phyloP scores from a whole-genome alignment of 768 basidiomycete species.

The Clavaria fumosa region DNA sequence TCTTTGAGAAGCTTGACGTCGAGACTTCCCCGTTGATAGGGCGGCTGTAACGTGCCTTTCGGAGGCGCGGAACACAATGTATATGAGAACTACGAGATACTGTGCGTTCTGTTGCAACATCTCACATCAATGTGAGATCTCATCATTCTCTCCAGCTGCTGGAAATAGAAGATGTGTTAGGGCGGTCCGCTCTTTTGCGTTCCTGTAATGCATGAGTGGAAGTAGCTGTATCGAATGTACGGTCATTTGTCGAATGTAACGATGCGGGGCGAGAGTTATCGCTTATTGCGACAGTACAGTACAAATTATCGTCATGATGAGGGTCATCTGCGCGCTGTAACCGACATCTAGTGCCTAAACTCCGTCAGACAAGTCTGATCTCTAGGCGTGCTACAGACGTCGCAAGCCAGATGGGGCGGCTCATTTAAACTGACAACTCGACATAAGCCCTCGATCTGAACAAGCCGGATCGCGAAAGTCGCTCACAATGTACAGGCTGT shows the following conservation, averaged over 20 bases:
- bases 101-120: constrained; percentile 22
- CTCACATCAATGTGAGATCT: not conserved
- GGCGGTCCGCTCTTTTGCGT: too few species aligned
- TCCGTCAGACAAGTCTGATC: too few species aligned
- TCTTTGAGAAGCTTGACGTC: not conserved
- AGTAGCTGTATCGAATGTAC: too few species aligned
- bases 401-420: constrained; percentile 40
- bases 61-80: constrained; percentile 29
- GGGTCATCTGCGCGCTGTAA: too few species aligned
- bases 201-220: too few species aligned
- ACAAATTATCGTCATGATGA: too few species aligned
- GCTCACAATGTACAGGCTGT: constrained; percentile 50
- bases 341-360: too few species aligned
- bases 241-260: too few species aligned
- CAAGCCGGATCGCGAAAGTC: constrained; percentile 1
- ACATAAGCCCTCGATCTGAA: too few species aligned
- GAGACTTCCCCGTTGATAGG: constrained; percentile 13
- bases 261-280: too few species aligned
- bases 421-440: constrained; percentile 33
- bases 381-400: too few species aligned
- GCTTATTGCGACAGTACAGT: not conserved
- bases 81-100: constrained; percentile 28
- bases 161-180: too few species aligned
- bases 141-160: constrained; percentile 2
- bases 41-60: constrained; percentile 30